A percentile compares a stretch with the other conserved stretches of the same genome.
phyloP scores from a whole-genome alignment of 1,139 yeast genomes.

The Candida labiduridarum region DNA sequence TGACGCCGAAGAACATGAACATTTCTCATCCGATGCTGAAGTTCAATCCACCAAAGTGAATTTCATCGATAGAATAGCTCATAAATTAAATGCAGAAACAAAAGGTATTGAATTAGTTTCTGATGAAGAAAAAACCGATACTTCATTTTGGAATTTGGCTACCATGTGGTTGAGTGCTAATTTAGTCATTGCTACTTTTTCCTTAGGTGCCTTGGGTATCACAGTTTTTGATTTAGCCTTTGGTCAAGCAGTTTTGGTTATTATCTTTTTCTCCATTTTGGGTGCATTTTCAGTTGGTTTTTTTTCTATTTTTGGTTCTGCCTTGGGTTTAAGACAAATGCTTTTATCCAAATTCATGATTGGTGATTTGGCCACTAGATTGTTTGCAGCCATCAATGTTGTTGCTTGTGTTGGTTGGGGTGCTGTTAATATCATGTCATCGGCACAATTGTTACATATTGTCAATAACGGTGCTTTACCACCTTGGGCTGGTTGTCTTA shows the following conservation, averaged over 20 bases:
- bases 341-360: slow-evolving; percentile 74
- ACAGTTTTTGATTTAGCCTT: slow-evolving; percentile 57
- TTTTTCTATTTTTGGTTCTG: slow-evolving; percentile 82
- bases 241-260: slow-evolving; percentile 64
- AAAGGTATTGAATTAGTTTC: slow-evolving; percentile 72
- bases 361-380: slow-evolving; percentile 75
- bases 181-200: slow-evolving; percentile 80
- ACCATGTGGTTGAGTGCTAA: slow-evolving; percentile 95
- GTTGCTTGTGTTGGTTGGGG: slow-evolving; percentile 96
- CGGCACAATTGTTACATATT: slow-evolving; percentile 81
- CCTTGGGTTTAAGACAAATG: slow-evolving; percentile 88
- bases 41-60: slow-evolving; percentile 13
- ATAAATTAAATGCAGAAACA: slow-evolving; percentile 54
- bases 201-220: slow-evolving; percentile 81
- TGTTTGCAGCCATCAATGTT: slow-evolving; percentile 76
- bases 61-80: slow-evolving; percentile 32
- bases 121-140: slow-evolving; percentile 66
- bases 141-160: slow-evolving; percentile 67
- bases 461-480: slow-evolving; percentile 74
- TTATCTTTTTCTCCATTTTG: slow-evolving; percentile 70
- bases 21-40: slow-evolving; percentile 12
- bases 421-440: slow-evolving; percentile 87
- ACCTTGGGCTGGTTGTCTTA: slow-evolving; percentile 88
- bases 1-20: slow-evolving; percentile 10
- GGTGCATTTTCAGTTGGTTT: slow-evolving; percentile 83